Conservation (phyloP, 2,329 filamentous ascomycete genomes). For the Ophioceras dolichostomum region DNA sequence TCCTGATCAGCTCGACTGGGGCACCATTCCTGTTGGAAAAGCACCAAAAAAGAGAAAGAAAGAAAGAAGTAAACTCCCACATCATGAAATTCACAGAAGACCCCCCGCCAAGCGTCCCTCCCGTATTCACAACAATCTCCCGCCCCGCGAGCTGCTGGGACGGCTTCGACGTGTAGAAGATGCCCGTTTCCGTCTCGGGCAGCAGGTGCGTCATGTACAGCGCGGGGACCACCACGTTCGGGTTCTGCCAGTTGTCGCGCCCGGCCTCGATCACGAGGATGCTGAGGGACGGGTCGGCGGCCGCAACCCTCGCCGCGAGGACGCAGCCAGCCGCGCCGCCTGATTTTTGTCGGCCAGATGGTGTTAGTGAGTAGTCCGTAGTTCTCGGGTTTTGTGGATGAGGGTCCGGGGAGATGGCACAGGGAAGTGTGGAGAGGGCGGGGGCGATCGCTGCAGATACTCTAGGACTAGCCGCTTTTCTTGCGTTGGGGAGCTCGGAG, state of each 20-base stretch:
- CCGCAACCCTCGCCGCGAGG: conserved; percentile 35
- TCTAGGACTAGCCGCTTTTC: not conserved
- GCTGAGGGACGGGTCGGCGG: conserved; percentile 32
- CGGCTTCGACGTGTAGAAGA: conserved; percentile 37
- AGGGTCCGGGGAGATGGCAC: not conserved
- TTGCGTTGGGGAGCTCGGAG: too few relatives aligned
- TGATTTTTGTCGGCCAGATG: conserved; percentile 6
- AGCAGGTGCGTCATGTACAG: conserved; percentile 33
- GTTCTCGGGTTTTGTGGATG: not conserved
- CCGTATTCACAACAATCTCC: conserved; percentile 22
- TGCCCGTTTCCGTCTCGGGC: conserved; percentile 26
- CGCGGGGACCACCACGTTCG: conserved; percentile 35
- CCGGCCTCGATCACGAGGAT: conserved; percentile 43
- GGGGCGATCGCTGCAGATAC: not conserved
- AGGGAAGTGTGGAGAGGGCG: not conserved
- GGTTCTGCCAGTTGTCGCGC: conserved; percentile 36
- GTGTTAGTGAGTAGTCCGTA: not conserved
- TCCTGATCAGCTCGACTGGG: not conserved
- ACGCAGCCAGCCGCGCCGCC: conserved; percentile 36
- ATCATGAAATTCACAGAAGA: conserved; percentile 33
- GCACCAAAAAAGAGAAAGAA: too few relatives aligned
- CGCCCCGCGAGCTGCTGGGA: conserved; percentile 30
- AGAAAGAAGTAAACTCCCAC: conserved; percentile 15
- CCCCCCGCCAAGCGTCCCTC: conserved; percentile 39
- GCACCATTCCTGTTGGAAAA: not conserved